Base-by-base conservation (phyloP, 441 rosid species). In the Pelargonium cotyledonis region DNA sequence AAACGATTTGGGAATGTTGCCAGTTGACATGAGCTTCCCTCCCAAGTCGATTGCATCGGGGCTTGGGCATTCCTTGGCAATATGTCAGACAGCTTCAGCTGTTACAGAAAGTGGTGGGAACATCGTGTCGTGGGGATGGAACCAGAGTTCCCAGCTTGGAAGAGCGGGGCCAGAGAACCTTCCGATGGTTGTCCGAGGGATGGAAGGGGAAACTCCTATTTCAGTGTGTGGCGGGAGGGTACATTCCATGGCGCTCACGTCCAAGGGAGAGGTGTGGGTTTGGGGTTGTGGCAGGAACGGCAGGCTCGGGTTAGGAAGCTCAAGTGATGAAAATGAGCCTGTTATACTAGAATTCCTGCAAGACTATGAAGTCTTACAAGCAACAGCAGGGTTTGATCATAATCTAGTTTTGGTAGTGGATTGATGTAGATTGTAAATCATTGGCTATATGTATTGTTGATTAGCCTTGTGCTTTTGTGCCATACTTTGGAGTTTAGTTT, bases 201-300 rank as follows among this genome's bases (percentile, higher is more conserved):
- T 85, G 77, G 76, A 68, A 19, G 92, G 71, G 40, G 89, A 88
- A 74, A 78, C 8, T 53, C 81, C 83, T 43, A 62, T 81, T 26
- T 81, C 86, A 0, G 85, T 88, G 57, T 82, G 89, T 0, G 94
- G 86, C 43, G 97, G 97, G 58, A 89, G 97, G 65, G 97, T 64
- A 8, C 97, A 90, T 80, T 87, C 99, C 16, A 65, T 86, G 63
- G 84, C 86, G 75, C 77, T 90, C 58, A 88, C 95, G 1, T 80
- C 88, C 47, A 79, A 79, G 46, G 80, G 92, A 43, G 87, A 86
- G 85, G 78, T 85, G 69, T 92, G 94, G 96, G 89, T 80, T 43
- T 95, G 99, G 97, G 97, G 97, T 0, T 82, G 96, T 35, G 96
- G 99, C 18, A 85, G 80, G 80, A 89, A 81, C 70, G 97, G 98